These are phyloP conservation scores for Fusarium hostae DNA, from an alignment of 2,329 filamentous ascomycete species.

Conservation along the genomic window DNA sequence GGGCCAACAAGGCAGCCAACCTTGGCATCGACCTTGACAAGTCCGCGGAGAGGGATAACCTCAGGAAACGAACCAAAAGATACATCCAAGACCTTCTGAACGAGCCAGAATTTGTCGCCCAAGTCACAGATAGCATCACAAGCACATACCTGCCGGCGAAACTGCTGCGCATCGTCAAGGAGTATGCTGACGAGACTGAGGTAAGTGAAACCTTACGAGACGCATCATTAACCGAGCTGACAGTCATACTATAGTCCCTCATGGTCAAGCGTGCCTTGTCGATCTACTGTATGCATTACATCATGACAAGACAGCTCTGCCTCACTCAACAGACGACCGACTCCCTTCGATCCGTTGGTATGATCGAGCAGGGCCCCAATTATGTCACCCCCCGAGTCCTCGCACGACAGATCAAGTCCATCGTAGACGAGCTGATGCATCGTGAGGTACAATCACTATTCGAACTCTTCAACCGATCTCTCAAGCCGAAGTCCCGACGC, in stretches of 20 bases:
- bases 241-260: slow-evolving; percentile 48
- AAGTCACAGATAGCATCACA: slow-evolving; percentile 60
- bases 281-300: slow-evolving; percentile 68
- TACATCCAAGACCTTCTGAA: slow-evolving; percentile 61
- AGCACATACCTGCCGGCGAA: slow-evolving; percentile 59
- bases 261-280: slow-evolving; percentile 65
- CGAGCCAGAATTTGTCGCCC: slow-evolving; percentile 61
- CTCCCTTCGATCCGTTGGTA: slow-evolving; percentile 54
- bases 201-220: slow-evolving; percentile 47
- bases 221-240: slow-evolving; percentile 23
- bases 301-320: slow-evolving; percentile 65
- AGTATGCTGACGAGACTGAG: slow-evolving; percentile 58
- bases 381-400: slow-evolving; percentile 65
- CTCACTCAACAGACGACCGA: slow-evolving; percentile 58
- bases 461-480: slow-evolving; percentile 61
- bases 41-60: slow-evolving; percentile 55
- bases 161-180: slow-evolving; percentile 60
- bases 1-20: slow-evolving; percentile 57
- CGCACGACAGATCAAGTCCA: slow-evolving; percentile 66
- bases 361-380: slow-evolving; percentile 56
- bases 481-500: slow-evolving; percentile 63
- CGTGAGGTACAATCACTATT: slow-evolving; percentile 64
- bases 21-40: slow-evolving; percentile 62
- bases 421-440: slow-evolving; percentile 66
- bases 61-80: slow-evolving; percentile 58